Base-by-base conservation (phyloP, 2,329 filamentous ascomycete genomes). In the Ilyonectria robusta region DNA sequence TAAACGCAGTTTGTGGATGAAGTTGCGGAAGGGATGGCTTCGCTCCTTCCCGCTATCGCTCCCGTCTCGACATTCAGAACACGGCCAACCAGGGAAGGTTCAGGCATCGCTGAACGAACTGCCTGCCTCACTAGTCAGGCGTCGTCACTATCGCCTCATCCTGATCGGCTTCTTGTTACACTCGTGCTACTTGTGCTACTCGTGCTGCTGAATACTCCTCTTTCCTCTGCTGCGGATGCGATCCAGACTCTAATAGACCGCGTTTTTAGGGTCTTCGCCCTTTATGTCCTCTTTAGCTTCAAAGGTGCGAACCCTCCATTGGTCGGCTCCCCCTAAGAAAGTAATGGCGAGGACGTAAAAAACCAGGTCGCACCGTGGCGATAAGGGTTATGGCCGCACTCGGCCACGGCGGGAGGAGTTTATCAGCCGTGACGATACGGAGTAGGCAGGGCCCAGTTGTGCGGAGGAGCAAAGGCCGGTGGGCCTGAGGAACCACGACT, bases 191-290 rank as follows among this genome's bases (percentile, higher is more conserved):
- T 6, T 5, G 59, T 67, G 47, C 61, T 40, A 57, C 56, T 65
- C 65, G 21, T 50, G 40, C 55, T 37, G 61, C 59, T 67, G 42
- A 40, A 40, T 6, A 42, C 15, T n/a, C 54, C 46, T 54, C 53
- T 17, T 59, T 66, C 13, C 33, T 42, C 47, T 42, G 15, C 6
- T 42, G 23, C 47, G 42, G 21, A 29, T 17, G 42, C 50, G 19
- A 72, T 75, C 72, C 65, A 75, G 72, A 72, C 69, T 65, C 54
- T 33, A 56, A 67, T 69, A 54, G 65, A 61, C 69, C 71, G 67
- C 61, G 62, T 55, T 66, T 62, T 71, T 57, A 17, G 55, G 11
- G 59, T 47, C 35, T 58, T 65, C 23, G 47, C 65, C 69, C 56
- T 67, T 67, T 57, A 33, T 54, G 19, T 65, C 40, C 10, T 19